A percentile compares a stretch with the other conserved stretches of the same genome.
Conservation (phyloP, 805 yeast species). For the Naumovozyma dairenensis region DNA sequence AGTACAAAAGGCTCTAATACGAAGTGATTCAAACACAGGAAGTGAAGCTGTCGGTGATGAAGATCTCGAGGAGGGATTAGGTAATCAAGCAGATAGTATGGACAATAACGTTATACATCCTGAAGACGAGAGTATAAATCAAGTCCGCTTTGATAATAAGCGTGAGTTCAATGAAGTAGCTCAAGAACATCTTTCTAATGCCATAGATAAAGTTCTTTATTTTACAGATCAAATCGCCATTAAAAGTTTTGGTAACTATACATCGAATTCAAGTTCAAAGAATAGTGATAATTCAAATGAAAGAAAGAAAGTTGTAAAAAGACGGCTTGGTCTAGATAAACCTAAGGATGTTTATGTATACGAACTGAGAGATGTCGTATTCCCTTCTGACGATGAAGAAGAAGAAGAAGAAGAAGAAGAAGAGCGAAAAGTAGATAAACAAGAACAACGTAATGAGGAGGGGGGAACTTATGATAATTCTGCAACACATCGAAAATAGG, state of each 20-base stretch:
- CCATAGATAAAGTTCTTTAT: conserved; percentile 33
- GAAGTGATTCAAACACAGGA: conserved; percentile 6
- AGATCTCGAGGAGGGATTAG: neutral
- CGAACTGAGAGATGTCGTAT: conserved; percentile 34
- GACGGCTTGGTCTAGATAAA: conserved; percentile 19
- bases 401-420: conserved; percentile 13
- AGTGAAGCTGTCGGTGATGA: conserved; percentile 1
- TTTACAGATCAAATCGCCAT: conserved; percentile 47
- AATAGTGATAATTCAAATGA: conserved; percentile 14
- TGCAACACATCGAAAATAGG: no score
- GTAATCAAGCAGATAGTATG: neutral
- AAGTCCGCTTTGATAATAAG: conserved; percentile 11
- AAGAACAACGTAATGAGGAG: no score
- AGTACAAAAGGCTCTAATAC: conserved; percentile 20
- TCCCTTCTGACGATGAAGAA: conserved; percentile 26
- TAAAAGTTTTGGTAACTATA: conserved; percentile 49
- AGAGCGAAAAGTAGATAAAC: conserved; percentile 1
- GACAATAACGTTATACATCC: neutral
- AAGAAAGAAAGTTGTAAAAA: conserved; percentile 19
- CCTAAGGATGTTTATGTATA: conserved; percentile 35
- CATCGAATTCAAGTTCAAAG: conserved; percentile 29
- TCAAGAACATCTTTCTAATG: conserved; percentile 16
- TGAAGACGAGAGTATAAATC: conserved; percentile 10
- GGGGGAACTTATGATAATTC: no score
- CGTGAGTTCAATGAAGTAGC: conserved; percentile 15